phyloP scores from a whole-genome alignment of 192 early-diverging fungal genomes.

The Umbelopsis ramanniana region DNA sequence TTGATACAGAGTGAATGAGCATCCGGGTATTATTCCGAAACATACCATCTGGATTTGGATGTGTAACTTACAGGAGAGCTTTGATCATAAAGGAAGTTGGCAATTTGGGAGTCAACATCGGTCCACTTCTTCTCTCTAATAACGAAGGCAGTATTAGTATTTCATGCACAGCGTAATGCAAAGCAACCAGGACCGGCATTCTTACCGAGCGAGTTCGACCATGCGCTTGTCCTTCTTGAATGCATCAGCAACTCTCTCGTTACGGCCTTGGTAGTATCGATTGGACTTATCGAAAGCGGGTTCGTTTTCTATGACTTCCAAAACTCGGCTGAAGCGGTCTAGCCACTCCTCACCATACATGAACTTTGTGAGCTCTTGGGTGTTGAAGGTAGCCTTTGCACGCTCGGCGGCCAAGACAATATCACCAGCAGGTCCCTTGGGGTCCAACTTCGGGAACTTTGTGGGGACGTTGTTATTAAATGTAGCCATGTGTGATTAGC shows the following conservation, averaged over 20 bases:
- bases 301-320: constrained; percentile 66
- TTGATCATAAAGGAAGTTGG: constrained; percentile 61
- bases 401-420: constrained; percentile 69
- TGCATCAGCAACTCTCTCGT: constrained; percentile 66
- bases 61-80: constrained; percentile 53
- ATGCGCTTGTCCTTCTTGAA: constrained; percentile 65
- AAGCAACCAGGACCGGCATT: neutral
- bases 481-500: constrained; percentile 10
- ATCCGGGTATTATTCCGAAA: too few relatives aligned
- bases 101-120: constrained; percentile 53
- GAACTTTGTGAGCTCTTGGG: constrained; percentile 66
- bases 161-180: too few relatives aligned
- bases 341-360: constrained; percentile 72
- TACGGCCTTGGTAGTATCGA: constrained; percentile 72
- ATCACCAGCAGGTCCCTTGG: constrained; percentile 53
- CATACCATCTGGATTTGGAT: neutral
- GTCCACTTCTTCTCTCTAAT: constrained; percentile 61
- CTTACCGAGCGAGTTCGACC: constrained; percentile 62
- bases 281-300: constrained; percentile 73
- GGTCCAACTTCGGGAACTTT: constrained; percentile 51
- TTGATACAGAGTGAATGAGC: constrained; percentile 13
- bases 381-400: constrained; percentile 63
- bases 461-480: constrained; percentile 36
- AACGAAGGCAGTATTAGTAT: constrained; percentile 4
- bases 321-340: constrained; percentile 56